Conservation (phyloP, 2,329 filamentous ascomycete genomes). For the Rhynchosporium secalis region DNA sequence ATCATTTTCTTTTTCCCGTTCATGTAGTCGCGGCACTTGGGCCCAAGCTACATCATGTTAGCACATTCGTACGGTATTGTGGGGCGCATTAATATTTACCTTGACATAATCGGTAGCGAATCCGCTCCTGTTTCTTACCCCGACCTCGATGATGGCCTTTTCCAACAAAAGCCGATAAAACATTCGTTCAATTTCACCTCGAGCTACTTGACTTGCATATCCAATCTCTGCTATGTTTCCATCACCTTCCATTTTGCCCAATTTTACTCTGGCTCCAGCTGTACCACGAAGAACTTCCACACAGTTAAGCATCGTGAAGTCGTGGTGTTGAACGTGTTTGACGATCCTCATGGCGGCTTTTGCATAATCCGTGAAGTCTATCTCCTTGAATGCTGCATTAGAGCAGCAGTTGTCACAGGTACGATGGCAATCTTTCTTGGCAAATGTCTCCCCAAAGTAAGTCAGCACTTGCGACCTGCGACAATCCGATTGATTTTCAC, state of each 20-base stretch:
- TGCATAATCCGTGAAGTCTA: constrained; percentile 78
- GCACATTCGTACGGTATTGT: constrained; percentile 35
- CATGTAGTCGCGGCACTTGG: constrained; percentile 34
- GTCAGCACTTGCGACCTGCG: constrained; percentile 81
- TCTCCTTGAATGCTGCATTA: constrained; percentile 64
- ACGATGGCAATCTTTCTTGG: constrained; percentile 66
- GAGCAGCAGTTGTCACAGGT: constrained; percentile 89
- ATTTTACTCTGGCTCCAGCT: constrained; percentile 52
- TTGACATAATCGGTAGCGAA: constrained; percentile 76
- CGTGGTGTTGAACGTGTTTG: constrained; percentile 52
- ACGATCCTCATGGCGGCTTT: constrained; percentile 70
- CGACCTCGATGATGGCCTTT: constrained; percentile 71
- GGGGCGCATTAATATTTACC: constrained; percentile 47
- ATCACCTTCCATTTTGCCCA: constrained; percentile 43
- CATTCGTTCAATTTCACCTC: constrained; percentile 79
- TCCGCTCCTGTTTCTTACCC: constrained; percentile 59
- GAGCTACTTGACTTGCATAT: constrained; percentile 66
- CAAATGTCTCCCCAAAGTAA: constrained; percentile 92
- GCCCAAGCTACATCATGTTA: constrained; percentile 35
- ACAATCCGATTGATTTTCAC: constrained; percentile 86
- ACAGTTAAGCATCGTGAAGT: constrained; percentile 75
- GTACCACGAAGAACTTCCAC: constrained; percentile 81
- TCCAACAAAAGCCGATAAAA: constrained; percentile 75
- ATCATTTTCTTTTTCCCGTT: constrained; percentile 34
- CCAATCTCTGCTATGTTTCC: constrained; percentile 57